These are phyloP conservation scores for Neofusicoccum laricinum DNA, from an alignment of 2,329 filamentous ascomycete species.

Conservation along the genomic window DNA sequence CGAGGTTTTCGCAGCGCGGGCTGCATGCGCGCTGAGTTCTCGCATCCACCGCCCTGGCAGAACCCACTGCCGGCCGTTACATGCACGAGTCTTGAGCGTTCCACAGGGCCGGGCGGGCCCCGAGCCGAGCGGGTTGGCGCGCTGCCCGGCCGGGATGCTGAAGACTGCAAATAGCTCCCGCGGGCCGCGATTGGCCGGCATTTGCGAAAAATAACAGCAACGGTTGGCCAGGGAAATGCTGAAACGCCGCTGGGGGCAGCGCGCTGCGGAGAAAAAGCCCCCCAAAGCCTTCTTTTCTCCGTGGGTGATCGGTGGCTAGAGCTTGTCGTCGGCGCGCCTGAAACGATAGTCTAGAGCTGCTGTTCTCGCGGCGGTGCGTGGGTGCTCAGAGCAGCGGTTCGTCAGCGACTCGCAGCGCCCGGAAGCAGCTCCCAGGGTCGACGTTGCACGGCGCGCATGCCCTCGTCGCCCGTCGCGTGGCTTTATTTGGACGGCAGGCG, in stretches of 20 bases:
- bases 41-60: background rate
- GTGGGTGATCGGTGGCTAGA: conserved; percentile 5
- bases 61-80: background rate
- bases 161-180: background rate
- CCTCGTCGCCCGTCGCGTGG: background rate
- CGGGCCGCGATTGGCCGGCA: background rate
- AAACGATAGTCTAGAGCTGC: conserved; percentile 12
- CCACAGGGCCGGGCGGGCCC: background rate
- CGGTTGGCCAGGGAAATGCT: conserved; percentile 1
- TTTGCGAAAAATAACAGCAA: conserved; percentile 3
- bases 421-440: background rate
- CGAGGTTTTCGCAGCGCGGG: background rate
- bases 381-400: background rate
- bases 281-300: background rate
- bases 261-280: background rate
- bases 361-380: background rate
- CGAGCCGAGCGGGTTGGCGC: background rate
- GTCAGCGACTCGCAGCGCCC: background rate
- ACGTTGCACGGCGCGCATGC: conserved; percentile 4
- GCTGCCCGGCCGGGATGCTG: conserved; percentile 3
- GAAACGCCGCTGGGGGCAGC: conserved; percentile 5
- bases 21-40: background rate
- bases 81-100: background rate
- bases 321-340: conserved; percentile 7
- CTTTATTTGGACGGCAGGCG: conserved; percentile 3